These are phyloP conservation scores for Diaporthe sp. DNA, from an alignment of 2,329 filamentous ascomycete species.

Conservation along the genomic window DNA sequence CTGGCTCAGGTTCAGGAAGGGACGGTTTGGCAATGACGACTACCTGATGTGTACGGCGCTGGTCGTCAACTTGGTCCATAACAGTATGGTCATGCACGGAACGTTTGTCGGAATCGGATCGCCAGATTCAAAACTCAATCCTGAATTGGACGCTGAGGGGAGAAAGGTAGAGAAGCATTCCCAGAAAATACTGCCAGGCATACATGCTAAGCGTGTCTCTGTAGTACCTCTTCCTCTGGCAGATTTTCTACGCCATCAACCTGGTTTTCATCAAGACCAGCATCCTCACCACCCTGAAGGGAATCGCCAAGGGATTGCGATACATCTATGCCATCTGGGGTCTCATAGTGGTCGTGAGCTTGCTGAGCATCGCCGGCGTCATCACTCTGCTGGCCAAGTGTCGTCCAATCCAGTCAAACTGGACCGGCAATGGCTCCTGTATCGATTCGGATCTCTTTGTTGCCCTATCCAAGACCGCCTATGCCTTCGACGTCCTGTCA, in stretches of 20 bases:
- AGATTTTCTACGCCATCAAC: slow-evolving; percentile 38
- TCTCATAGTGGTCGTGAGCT: slow-evolving; percentile 38
- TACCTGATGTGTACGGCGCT: slow-evolving; percentile 40
- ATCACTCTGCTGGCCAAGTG: slow-evolving; percentile 39
- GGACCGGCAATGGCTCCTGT: slow-evolving; percentile 36
- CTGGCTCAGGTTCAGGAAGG: slow-evolving; percentile 28
- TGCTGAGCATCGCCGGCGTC: slow-evolving; percentile 37
- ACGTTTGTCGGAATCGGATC: slow-evolving; percentile 40
- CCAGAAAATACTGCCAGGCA: background rate
- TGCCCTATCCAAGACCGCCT: slow-evolving; percentile 39
- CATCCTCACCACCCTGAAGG: slow-evolving; percentile 38
- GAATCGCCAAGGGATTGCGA: slow-evolving; percentile 31
- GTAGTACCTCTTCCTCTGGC: slow-evolving; percentile 42
- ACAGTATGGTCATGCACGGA: slow-evolving; percentile 40
- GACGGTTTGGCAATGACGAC: slow-evolving; percentile 38
- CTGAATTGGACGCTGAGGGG: slow-evolving; percentile 36
- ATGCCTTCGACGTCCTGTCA: slow-evolving; percentile 38
- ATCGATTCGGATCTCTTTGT: slow-evolving; percentile 38
- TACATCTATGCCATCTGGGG: slow-evolving; percentile 37
- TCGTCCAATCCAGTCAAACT: slow-evolving; percentile 40
- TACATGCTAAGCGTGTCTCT: background rate
- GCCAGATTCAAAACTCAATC: slow-evolving; percentile 37
- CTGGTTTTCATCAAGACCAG: slow-evolving; percentile 41
- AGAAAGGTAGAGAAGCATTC: slow-evolving; percentile 25
- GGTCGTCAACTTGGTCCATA: slow-evolving; percentile 40